Evolutionary conservation across 1,284 basidiomycete species (phyloP).

Genomic region (Taiwanofungus camphoratus): DNA sequence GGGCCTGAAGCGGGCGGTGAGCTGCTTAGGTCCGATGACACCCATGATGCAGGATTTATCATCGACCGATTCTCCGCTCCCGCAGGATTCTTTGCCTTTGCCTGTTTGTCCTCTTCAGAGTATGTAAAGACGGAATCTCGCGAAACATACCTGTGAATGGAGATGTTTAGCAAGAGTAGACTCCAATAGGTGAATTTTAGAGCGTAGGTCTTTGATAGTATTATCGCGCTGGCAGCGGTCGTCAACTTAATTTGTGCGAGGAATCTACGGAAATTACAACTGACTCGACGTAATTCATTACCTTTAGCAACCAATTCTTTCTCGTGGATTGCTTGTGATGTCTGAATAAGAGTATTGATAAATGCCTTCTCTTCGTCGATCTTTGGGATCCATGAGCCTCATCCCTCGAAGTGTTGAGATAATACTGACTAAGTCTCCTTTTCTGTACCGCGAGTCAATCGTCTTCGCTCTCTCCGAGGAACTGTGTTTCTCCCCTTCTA

Average conservation of each 20-base stretch:
- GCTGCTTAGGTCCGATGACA: slow-evolving; percentile 26
- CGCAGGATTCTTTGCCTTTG: slow-evolving; percentile 11
- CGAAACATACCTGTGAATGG: slow-evolving; percentile 15
- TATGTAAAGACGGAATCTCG: neutral
- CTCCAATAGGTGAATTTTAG: slow-evolving; percentile 28
- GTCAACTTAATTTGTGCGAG: neutral
- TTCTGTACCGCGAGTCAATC: slow-evolving; percentile 30
- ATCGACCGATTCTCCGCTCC: slow-evolving; percentile 21
- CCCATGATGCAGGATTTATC: slow-evolving; percentile 29
- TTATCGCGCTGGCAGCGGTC: slow-evolving; percentile 29
- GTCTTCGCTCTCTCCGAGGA: slow-evolving; percentile 24
- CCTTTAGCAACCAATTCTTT: slow-evolving; percentile 32
- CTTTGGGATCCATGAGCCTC: slow-evolving; percentile 13
- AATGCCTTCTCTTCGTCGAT: slow-evolving; percentile 32
- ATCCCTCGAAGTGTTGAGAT: neutral
- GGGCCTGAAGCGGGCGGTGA: slow-evolving; percentile 17
- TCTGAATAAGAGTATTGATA: slow-evolving; percentile 27
- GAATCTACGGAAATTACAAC: slow-evolving; percentile 4
- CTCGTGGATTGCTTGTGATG: slow-evolving; percentile 30
- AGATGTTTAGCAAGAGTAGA: slow-evolving; percentile 25
- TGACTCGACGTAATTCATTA: slow-evolving; percentile 34
- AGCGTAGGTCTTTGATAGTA: slow-evolving; percentile 28
- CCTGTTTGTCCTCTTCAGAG: slow-evolving; percentile 5
- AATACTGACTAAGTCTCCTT: slow-evolving; percentile 29
- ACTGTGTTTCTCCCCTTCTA: slow-evolving; percentile 23